Evolutionary conservation across 805 yeast species (phyloP).

Genomic region (Starmera quercuum): DNA sequence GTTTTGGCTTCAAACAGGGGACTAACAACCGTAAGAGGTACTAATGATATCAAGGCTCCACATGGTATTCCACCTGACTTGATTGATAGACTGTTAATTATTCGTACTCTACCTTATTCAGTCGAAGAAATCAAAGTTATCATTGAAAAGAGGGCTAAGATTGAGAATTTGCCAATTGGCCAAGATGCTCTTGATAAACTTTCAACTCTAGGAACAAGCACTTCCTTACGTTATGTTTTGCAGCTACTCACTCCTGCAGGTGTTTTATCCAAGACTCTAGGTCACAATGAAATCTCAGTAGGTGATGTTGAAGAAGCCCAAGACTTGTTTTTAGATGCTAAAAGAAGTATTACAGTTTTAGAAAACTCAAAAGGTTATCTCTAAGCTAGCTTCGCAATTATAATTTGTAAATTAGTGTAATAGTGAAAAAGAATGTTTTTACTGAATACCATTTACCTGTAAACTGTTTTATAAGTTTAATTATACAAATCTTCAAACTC

Average conservation of each 20-base stretch:
- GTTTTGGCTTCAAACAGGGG: conserved; percentile 96
- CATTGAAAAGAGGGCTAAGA: conserved; percentile 70
- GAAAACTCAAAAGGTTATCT: conserved; percentile 26
- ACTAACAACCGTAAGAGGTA: conserved; percentile 83
- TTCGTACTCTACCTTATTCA: conserved; percentile 84
- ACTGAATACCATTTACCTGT: too few species aligned
- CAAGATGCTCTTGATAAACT: conserved; percentile 67
- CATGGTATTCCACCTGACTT: conserved; percentile 97
- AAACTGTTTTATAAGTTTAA: too few species aligned
- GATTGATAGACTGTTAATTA: conserved; percentile 83
- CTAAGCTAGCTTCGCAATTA: too few species aligned
- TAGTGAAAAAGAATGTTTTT: background rate
- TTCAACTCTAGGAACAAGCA: conserved; percentile 64
- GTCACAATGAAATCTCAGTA: conserved; percentile 59
- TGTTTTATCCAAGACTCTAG: conserved; percentile 65
- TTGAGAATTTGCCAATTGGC: conserved; percentile 63
- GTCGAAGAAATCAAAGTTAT: conserved; percentile 77
- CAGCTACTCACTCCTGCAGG: conserved; percentile 90
- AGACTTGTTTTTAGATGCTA: conserved; percentile 75
- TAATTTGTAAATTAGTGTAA: too few species aligned
- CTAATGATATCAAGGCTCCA: conserved; percentile 78
- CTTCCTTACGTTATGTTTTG: conserved; percentile 85
- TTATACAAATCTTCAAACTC: too few species aligned
- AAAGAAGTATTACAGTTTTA: conserved; percentile 68
- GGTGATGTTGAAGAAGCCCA: conserved; percentile 82